phyloP scores from a whole-genome alignment of 2,329 filamentous ascomycete species.

The Hypoxylon sp. region DNA sequence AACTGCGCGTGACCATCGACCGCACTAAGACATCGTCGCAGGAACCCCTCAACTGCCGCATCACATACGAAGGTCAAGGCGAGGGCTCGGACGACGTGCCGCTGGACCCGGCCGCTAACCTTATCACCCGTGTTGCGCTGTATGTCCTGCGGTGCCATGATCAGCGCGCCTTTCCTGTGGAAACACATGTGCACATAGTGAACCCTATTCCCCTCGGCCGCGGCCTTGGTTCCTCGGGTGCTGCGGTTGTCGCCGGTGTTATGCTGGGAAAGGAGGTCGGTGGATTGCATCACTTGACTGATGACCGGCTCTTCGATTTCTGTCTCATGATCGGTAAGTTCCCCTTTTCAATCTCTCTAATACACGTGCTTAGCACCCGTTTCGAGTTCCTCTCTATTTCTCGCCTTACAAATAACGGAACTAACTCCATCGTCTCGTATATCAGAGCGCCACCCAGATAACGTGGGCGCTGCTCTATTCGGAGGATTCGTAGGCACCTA shows the following conservation, averaged over 20 bases:
- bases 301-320: conserved; percentile 91
- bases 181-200: conserved; percentile 93
- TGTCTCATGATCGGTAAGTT: conserved; percentile 90
- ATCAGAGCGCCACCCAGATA: conserved; percentile 88
- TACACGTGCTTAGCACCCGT: background rate
- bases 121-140: conserved; percentile 93
- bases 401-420: background rate
- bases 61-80: conserved; percentile 91
- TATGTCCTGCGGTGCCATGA: conserved; percentile 96
- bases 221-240: conserved; percentile 94
- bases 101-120: conserved; percentile 86
- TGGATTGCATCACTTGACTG: conserved; percentile 78
- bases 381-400: background rate
- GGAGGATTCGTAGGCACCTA: conserved; percentile 98
- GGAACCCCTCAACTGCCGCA: conserved; percentile 83
- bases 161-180: conserved; percentile 84
- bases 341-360: background rate
- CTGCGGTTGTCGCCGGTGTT: conserved; percentile 96
- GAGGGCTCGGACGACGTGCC: conserved; percentile 80
- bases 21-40: conserved; percentile 67
- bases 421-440: conserved; percentile 37
- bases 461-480: conserved; percentile 94
- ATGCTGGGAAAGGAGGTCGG: conserved; percentile 92
- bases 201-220: conserved; percentile 95
- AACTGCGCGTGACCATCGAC: conserved; percentile 85